These are phyloP conservation scores for Penicillium sp. DNA, from an alignment of 2,329 filamentous ascomycete species.

Conservation along the genomic window DNA sequence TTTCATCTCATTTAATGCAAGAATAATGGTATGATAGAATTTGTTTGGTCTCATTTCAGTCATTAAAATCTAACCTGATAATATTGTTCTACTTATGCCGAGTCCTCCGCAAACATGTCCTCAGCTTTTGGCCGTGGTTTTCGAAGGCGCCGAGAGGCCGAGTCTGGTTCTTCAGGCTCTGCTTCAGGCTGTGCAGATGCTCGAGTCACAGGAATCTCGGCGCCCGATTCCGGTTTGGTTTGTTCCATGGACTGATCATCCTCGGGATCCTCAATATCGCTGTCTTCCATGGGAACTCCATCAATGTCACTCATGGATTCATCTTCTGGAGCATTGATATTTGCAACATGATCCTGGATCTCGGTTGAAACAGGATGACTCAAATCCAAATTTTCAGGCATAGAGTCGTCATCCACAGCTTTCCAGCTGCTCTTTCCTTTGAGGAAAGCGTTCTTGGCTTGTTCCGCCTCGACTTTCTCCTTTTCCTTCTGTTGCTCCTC, in stretches of 20 bases:
- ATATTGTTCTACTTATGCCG: constrained; percentile 35
- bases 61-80: constrained; percentile 14
- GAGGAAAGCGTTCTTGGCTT: constrained; percentile 33
- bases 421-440: constrained; percentile 49
- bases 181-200: constrained; percentile 19
- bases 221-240: background rate
- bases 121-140: constrained; percentile 70
- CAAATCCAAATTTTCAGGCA: constrained; percentile 31
- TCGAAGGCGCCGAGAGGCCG: constrained; percentile 37
- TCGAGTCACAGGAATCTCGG: constrained; percentile 8
- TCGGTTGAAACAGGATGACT: constrained; percentile 24
- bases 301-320: constrained; percentile 46
- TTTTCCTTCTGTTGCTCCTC: constrained; percentile 46
- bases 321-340: constrained; percentile 46
- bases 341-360: constrained; percentile 31
- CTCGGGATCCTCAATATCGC: constrained; percentile 48
- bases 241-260: constrained; percentile 52
- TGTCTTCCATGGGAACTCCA: constrained; percentile 49
- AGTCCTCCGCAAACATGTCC: constrained; percentile 83
- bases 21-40: background rate
- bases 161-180: constrained; percentile 27
- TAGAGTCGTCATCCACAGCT: constrained; percentile 45
- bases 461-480: constrained; percentile 44
- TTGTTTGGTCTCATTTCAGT: constrained; percentile 15
- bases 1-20: background rate